Evolutionary conservation across 768 basidiomycete genomes (phyloP), one percentile per base, ranked within the genome.

Genomic region (Mycena sanguinolenta): DNA sequence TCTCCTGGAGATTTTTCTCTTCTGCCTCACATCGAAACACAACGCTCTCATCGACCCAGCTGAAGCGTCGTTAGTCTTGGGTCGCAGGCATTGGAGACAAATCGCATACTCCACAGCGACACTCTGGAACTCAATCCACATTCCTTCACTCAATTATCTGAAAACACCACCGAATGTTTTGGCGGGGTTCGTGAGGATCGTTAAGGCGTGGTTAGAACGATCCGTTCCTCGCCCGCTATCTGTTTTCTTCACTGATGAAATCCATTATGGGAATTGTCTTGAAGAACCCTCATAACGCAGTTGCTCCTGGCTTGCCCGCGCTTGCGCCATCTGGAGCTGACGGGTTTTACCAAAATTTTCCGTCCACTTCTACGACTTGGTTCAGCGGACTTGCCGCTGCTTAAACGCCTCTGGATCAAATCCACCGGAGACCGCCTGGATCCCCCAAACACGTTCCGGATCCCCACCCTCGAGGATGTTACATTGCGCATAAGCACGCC

Each of bases 41-140:
- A 23, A 66, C 21, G 53, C 65, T 6, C 59, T 1, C n/a, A n/a
- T n/a, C n/a, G n/a, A n/a, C n/a, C n/a, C n/a, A n/a, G 32, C 7
- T 9, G 59, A 63, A 36, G 59, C 64, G 28, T 65, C 60, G 4
- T 3, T 71, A 25, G 52, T 39, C 39, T 17, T 39, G 16, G 16
- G 39, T 10, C 32, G 32, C 16, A 39, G 6, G 16, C 39, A 14
- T 39, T 39, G 39, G 39, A 39, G 39, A 39, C 6, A 14, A 14
- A 14, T 39, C 4, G 39, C 13, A 14, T 39, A 39, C 61, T 12
- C 55, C 66, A 66, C 54, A n/a, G 64, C 60, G 19, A 42, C 4
- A 4, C 36, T 71, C 12, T 71, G 64, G 64, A 49, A 23, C 16
- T 54, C 59, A 6, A n/a, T 71, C 1, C 64, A 71, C n/a, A 71